A percentile compares a stretch with the other conserved stretches of the same genome.
Evolutionary conservation across 495 filamentous ascomycete genomes (phyloP).

Genomic region (Penicillium roqueforti): DNA sequence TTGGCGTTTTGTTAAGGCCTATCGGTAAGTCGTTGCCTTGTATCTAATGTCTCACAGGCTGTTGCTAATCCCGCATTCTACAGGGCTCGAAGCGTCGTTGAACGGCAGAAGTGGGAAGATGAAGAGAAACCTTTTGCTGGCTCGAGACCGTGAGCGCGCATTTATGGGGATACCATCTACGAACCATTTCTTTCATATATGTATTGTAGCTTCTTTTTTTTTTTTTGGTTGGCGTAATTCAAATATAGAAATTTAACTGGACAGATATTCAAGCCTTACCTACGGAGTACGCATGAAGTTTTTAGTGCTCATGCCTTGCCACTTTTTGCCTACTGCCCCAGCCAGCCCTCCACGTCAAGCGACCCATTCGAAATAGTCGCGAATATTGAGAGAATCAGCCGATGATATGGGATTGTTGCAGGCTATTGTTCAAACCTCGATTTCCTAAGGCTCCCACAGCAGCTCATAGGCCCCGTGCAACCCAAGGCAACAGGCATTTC

Average conservation of each 20-base stretch:
- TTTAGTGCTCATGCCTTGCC: too few species aligned
- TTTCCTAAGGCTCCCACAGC: too few species aligned
- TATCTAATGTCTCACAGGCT: neutral
- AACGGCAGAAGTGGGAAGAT: constrained; percentile 46
- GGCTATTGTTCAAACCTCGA: too few species aligned
- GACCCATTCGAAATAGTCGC: too few species aligned
- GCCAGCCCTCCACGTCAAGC: too few species aligned
- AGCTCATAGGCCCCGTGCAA: too few species aligned
- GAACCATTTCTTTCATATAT: constrained; percentile 12
- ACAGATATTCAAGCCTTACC: too few species aligned
- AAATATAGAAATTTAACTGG: constrained; percentile 8
- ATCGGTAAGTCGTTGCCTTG: constrained; percentile 27
- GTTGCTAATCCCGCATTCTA: constrained; percentile 13
- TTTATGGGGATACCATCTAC: neutral
- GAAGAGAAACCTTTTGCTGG: constrained; percentile 43
- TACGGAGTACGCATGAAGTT: too few species aligned
- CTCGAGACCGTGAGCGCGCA: constrained; percentile 13
- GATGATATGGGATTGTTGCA: too few species aligned
- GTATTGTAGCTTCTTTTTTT: constrained; percentile 16
- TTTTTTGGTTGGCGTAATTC: constrained; percentile 12
- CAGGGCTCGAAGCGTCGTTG: constrained; percentile 43
- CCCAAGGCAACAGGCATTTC: too few species aligned
- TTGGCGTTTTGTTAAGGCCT: constrained; percentile 86
- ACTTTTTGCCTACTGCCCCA: too few species aligned
- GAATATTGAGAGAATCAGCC: too few species aligned